These are phyloP conservation scores for Scenedesmus sp. DNA, from an alignment of 163 green algal species.

Conservation along the genomic window DNA sequence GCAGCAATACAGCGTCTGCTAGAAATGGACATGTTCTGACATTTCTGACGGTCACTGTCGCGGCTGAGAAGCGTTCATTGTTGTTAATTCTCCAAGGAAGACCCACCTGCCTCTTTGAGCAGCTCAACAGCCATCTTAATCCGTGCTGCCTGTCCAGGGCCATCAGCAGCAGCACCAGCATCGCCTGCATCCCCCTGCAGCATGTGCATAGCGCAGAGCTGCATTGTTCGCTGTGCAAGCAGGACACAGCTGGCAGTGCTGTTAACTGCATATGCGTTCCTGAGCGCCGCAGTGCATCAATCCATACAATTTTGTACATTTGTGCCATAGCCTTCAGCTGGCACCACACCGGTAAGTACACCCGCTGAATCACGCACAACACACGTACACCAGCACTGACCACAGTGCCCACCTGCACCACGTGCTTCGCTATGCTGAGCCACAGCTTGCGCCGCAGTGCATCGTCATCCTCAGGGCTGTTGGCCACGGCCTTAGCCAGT, in stretches of 20 bases:
- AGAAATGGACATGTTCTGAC: no score
- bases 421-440: slow-evolving; percentile 79
- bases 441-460: slow-evolving; percentile 86
- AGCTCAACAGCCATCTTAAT: slow-evolving; percentile 84
- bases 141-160: slow-evolving; percentile 63
- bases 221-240: no score
- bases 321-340: no score
- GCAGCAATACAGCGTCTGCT: no score
- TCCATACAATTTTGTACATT: no score
- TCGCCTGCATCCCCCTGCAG: background rate
- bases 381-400: background rate
- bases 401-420: slow-evolving; percentile 74
- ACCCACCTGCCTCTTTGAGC: slow-evolving; percentile 72
- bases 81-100: no score
- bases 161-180: background rate
- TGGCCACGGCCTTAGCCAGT: slow-evolving; percentile 86
- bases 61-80: no score
- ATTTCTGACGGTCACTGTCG: no score
- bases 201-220: no score
- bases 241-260: no score
- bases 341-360: background rate
- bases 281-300: no score
- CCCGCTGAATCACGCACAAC: background rate
- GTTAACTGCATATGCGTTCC: no score
- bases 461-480: slow-evolving; percentile 73